Percentiles rank a stretch among this genome's conserved stretches.
These are phyloP conservation scores for Neofusicoccum umdonicola DNA, from an alignment of 2,329 filamentous ascomycete genomes.

Conservation along the genomic window DNA sequence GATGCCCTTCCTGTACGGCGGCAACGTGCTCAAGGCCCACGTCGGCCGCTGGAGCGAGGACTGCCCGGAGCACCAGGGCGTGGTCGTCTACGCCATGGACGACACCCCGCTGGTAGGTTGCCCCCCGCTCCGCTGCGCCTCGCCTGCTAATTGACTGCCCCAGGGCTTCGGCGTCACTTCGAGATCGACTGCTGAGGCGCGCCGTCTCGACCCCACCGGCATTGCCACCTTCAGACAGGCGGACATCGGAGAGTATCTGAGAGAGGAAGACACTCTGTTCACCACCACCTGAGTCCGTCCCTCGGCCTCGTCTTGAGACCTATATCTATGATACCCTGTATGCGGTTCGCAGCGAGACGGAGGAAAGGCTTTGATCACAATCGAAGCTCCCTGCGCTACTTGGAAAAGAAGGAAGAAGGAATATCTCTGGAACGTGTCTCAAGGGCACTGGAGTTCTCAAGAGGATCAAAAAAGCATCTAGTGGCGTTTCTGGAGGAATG, in stretches of 20 bases:
- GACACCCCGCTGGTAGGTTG: conserved; percentile 68
- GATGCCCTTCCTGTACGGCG: conserved; percentile 96
- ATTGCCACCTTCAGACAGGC: conserved; percentile 88
- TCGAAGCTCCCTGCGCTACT: not conserved
- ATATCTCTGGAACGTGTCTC: not conserved
- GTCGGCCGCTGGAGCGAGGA: conserved; percentile 86
- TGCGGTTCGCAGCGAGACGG: not conserved
- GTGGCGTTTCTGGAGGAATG: conserved; percentile 1
- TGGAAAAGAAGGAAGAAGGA: not conserved
- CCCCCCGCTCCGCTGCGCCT: too few relatives aligned
- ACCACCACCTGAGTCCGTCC: conserved; percentile 41
- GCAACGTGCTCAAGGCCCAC: conserved; percentile 80
- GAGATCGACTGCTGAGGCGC: conserved; percentile 78
- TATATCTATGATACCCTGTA: conserved; percentile 1
- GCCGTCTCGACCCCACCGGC: conserved; percentile 83
- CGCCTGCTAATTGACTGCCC: not conserved
- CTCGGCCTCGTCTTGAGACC: not conserved
- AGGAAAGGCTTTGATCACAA: not conserved
- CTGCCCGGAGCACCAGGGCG: conserved; percentile 87
- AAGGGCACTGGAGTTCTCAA: not conserved
- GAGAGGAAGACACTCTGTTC: conserved; percentile 71
- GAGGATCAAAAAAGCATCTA: conserved; percentile 3
- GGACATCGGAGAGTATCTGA: conserved; percentile 90
- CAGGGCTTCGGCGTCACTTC: conserved; percentile 90
- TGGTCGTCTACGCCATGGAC: conserved; percentile 87